Base-by-base conservation (phyloP, 1,139 yeast genomes). In the Protomyces inouyei region DNA sequence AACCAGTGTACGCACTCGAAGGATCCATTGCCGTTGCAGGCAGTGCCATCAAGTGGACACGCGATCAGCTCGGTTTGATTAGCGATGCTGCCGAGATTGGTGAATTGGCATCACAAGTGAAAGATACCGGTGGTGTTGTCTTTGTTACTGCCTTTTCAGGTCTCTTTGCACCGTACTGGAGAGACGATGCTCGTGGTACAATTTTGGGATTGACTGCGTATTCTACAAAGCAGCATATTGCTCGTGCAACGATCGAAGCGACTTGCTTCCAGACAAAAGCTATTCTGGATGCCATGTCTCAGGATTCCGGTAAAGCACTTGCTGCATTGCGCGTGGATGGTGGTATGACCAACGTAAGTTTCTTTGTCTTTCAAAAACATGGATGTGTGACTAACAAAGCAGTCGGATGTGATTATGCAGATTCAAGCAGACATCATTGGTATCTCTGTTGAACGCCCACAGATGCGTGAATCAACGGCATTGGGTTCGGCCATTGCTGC, bases 401-500 rank as follows among this genome's bases (percentile, higher is more conserved):
- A 43, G 72, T 91, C 96, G 9, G 87, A 87, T 73, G 93, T 88
- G 72, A 95, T 92, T 65, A 87, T 92, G 86, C 96, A 89, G 78
- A 90, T 92, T 69, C 98, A 92, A 77, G 88, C 97, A 10, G 95
- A 92, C 75, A 85, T 92, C 68, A 80, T 91, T 71, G 90, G 96
- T 74, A 90, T 91, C 46, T 83, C 85, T 40, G 95, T 92, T 60
- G 82, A 83, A 72, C 81, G 97, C 71, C 93, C 97, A 1, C 82
- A 84, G 37, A 88, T 87, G 75, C 79, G 90, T 43, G 98, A 92
- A 76, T 91, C 97, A 74, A 92, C 98, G 3, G 97, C 98, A 0
- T 81, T 92, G 68, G 98, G 98, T 35, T 96, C 97, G 12, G 97
- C 97, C 12, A 88, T 92, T 71, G 97, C 97, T 23, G 96, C 98